Conservation (phyloP, 2,329 filamentous ascomycete genomes). For the Shiraia bambusicola region DNA sequence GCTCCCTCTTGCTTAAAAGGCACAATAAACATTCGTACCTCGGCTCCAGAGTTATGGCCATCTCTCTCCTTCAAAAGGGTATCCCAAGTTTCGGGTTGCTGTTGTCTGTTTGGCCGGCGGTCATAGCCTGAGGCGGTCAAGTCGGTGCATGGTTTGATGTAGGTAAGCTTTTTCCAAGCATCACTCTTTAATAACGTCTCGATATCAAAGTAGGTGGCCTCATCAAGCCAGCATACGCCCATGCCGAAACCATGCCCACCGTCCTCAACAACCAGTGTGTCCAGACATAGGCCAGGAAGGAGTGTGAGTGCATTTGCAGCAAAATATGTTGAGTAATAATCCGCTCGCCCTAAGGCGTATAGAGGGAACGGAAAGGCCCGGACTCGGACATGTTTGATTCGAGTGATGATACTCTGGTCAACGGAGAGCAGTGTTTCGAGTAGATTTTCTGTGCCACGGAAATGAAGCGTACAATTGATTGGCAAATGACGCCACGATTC, state of each 20-base stretch:
- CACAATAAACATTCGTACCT: conserved; percentile 38
- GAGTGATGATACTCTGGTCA: conserved; percentile 33
- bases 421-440: conserved; percentile 35
- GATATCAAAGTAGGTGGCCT: conserved; percentile 40
- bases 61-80: conserved; percentile 33
- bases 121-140: conserved; percentile 40
- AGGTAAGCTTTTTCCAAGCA: conserved; percentile 37
- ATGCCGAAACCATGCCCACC: conserved; percentile 40
- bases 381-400: conserved; percentile 35
- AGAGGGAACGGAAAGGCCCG: conserved; percentile 39
- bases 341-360: conserved; percentile 22
- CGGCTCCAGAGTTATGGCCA: conserved; percentile 30
- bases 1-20: conserved; percentile 17
- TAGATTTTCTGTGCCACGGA: conserved; percentile 38
- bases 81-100: conserved; percentile 37
- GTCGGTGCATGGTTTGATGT: conserved; percentile 38
- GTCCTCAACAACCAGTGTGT: conserved; percentile 37
- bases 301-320: conserved; percentile 34
- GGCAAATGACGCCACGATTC: conserved; percentile 40
- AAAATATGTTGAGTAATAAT: conserved; percentile 38
- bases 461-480: conserved; percentile 33
- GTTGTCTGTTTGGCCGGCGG: conserved; percentile 26
- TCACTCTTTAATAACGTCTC: conserved; percentile 35
- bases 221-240: conserved; percentile 37
- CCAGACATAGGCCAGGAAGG: conserved; percentile 36